Conservation (phyloP, 495 filamentous ascomycete species). For the Platismatia glauca region DNA sequence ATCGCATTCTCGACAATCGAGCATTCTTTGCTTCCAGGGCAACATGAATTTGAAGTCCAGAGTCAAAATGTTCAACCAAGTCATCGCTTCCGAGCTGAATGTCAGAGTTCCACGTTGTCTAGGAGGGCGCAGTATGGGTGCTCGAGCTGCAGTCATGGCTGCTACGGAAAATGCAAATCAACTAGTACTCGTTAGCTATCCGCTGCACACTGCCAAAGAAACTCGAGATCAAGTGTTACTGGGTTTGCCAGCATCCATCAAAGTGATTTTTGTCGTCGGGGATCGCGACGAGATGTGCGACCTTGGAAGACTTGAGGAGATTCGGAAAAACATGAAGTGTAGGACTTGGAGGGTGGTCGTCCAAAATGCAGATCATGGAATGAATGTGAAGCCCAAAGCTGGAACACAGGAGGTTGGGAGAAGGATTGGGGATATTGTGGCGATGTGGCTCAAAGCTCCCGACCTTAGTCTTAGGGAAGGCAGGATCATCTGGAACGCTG, state of each 20-base stretch:
- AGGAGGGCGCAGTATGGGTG: slow-evolving; percentile 35
- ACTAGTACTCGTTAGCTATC: slow-evolving; percentile 34
- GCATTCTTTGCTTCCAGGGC: slow-evolving; percentile 31
- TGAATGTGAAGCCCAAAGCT: slow-evolving; percentile 27
- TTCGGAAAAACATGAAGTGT: slow-evolving; percentile 29
- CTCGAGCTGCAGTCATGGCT: slow-evolving; percentile 33
- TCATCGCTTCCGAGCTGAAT: slow-evolving; percentile 17
- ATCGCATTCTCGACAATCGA: background rate
- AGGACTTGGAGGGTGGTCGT: slow-evolving; percentile 28
- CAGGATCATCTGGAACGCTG: slow-evolving; percentile 15
- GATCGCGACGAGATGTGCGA: slow-evolving; percentile 30
- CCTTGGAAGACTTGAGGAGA: slow-evolving; percentile 24
- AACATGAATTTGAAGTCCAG: slow-evolving; percentile 31
- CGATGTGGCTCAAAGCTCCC: slow-evolving; percentile 23
- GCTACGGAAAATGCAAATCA: slow-evolving; percentile 20
- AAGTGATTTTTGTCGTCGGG: slow-evolving; percentile 32
- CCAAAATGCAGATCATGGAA: slow-evolving; percentile 33
- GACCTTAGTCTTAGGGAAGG: slow-evolving; percentile 15
- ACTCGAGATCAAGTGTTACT: slow-evolving; percentile 31
- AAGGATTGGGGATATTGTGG: slow-evolving; percentile 27
- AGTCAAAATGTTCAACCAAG: slow-evolving; percentile 26
- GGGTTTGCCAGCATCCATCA: slow-evolving; percentile 20
- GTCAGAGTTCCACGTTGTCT: slow-evolving; percentile 12
- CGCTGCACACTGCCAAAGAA: slow-evolving; percentile 26
- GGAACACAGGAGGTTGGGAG: slow-evolving; percentile 22